phyloP scores from a whole-genome alignment of 108 stramenopile genomes.

The Cyclotella atomus region DNA sequence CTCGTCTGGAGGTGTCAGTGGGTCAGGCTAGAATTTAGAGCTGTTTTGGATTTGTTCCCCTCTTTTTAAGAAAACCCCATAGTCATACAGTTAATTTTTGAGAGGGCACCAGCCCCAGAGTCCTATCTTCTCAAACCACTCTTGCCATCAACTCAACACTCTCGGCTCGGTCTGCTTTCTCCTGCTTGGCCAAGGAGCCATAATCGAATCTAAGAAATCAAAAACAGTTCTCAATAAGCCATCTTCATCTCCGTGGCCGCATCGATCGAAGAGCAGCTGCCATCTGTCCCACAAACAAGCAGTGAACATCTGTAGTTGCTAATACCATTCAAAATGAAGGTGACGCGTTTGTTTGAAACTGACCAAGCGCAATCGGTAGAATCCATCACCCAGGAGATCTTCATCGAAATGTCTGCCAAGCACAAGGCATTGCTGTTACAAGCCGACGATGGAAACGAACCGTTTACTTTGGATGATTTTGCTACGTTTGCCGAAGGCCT shows the following conservation, averaged over 20 bases:
- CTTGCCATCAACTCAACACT: too few species aligned
- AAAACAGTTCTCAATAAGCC: too few species aligned
- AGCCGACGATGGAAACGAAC: conserved; percentile 40
- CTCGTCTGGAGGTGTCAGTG: too few species aligned
- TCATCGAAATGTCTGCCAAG: conserved; percentile 52
- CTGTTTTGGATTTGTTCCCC: not conserved
- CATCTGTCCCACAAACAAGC: not conserved
- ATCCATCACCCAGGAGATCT: conserved; percentile 27
- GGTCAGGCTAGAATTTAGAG: too few species aligned
- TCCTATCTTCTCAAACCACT: too few species aligned
- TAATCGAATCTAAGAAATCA: too few species aligned
- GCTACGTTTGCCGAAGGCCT: conserved; percentile 57
- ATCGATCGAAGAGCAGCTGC: too few species aligned
- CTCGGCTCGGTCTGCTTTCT: too few species aligned
- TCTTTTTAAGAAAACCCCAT: not conserved
- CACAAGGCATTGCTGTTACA: conserved; percentile 77
- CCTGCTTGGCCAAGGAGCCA: too few species aligned
- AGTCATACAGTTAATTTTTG: too few species aligned
- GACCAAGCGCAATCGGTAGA: conserved; percentile 16
- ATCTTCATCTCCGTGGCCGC: too few species aligned
- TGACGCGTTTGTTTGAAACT: conserved; percentile 43
- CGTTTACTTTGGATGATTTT: conserved; percentile 69
- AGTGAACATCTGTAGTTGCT: not conserved
- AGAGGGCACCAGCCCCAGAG: too few species aligned
- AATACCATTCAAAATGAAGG: conserved; percentile 28